Evolutionary conservation across 2,329 filamentous ascomycete species (phyloP).

Genomic region (Diaporthe sp.): DNA sequence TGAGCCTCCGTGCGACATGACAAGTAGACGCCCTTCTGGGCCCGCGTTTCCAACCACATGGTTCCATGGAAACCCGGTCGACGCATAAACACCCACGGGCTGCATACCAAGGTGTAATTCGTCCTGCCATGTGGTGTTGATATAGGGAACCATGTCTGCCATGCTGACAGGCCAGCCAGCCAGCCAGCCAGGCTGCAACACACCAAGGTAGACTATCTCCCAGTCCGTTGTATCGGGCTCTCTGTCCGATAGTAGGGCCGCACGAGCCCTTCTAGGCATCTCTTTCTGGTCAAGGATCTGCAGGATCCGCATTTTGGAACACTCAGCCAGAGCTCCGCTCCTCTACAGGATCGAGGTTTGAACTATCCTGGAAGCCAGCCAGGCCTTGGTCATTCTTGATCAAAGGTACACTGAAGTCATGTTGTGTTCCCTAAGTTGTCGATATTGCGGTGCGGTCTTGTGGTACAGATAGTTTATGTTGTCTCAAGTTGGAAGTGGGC

Average conservation of each 20-base stretch:
- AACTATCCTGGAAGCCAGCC: background rate
- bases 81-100: background rate
- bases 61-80: background rate
- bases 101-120: background rate
- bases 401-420: no score
- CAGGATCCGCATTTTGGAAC: background rate
- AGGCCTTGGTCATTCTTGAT: background rate
- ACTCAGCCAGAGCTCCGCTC: background rate
- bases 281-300: background rate
- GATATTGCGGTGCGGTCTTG: background rate
- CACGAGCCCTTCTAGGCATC: background rate
- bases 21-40: background rate
- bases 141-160: background rate
- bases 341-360: background rate
- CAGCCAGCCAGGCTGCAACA: background rate
- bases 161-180: background rate
- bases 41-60: background rate
- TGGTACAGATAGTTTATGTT: background rate
- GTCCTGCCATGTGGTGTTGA: background rate
- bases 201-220: background rate
- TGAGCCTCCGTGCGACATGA: background rate
- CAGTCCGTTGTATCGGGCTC: background rate
- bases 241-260: background rate
- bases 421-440: background rate
- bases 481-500: background rate